Percentiles rank a stretch among this genome's conserved stretches.
Evolutionary conservation across 768 basidiomycete species (phyloP).

Genomic region (Mycena capillaripes): DNA sequence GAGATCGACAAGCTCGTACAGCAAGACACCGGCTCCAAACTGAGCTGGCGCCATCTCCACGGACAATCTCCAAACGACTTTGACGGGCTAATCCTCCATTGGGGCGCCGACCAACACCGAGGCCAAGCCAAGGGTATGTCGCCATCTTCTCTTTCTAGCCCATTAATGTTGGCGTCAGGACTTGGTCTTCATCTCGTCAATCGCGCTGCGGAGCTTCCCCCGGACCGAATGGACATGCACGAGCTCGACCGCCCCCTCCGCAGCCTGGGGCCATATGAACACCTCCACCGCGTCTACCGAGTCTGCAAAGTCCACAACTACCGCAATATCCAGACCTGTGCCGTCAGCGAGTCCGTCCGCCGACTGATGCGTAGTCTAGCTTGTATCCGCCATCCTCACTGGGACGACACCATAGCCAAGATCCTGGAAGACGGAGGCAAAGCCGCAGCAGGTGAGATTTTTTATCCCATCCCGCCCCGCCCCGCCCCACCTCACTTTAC

Average conservation of each 20-base stretch:
- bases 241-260: neutral
- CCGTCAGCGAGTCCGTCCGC: conserved; percentile 1
- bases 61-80: neutral
- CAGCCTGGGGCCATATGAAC: neutral
- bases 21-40: neutral
- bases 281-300: neutral
- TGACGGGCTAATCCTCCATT: neutral
- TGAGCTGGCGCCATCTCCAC: neutral
- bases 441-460: conserved; percentile 23
- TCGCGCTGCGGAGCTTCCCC: neutral
- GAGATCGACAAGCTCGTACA: neutral
- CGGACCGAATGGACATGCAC: neutral
- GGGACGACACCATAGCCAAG: conserved; percentile 7
- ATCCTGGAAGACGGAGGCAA: conserved; percentile 20
- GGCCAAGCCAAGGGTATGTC: neutral
- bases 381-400: conserved; percentile 14
- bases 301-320: conserved; percentile 24
- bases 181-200: neutral
- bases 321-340: conserved; percentile 17
- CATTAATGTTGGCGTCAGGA: neutral
- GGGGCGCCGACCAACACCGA: neutral
- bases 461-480: neutral
- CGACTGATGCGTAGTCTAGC: conserved; percentile 18
- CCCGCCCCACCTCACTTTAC: neutral
- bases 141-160: neutral